Conservation (phyloP, 345 rosid genomes). For the Nasturtium officinale region DNA sequence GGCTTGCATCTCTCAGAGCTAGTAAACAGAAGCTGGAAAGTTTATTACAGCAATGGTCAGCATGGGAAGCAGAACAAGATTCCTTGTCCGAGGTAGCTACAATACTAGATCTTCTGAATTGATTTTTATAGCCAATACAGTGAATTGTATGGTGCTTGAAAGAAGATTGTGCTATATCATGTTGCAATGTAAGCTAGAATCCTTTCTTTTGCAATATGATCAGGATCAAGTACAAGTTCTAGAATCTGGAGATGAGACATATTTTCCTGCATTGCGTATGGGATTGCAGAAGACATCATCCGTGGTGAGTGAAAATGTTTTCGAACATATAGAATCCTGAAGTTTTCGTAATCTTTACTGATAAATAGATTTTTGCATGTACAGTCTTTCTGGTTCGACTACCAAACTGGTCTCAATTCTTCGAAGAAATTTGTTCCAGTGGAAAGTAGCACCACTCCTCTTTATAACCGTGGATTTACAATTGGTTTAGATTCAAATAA, state of each 20-base stretch:
- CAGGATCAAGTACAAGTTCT: slow-evolving; percentile 64
- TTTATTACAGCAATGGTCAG: slow-evolving; percentile 87
- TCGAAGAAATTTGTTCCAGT: slow-evolving; percentile 45
- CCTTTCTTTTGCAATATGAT: slow-evolving; percentile 30
- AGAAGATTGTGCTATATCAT: neutral
- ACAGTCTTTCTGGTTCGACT: slow-evolving; percentile 92
- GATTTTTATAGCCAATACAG: neutral
- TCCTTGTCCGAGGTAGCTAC: slow-evolving; percentile 51
- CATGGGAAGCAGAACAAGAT: slow-evolving; percentile 75
- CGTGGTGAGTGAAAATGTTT: slow-evolving; percentile 59
- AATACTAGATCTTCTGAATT: neutral
- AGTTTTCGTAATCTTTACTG: neutral
- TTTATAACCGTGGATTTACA: slow-evolving; percentile 86
- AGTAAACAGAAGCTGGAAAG: slow-evolving; percentile 84
- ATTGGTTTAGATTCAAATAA: slow-evolving; percentile 77
- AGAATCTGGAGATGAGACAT: slow-evolving; percentile 87
- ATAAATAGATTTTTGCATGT: slow-evolving; percentile 37
- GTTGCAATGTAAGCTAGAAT: neutral
- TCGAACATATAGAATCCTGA: neutral
- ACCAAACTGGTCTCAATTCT: slow-evolving; percentile 49
- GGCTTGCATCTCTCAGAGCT: slow-evolving; percentile 56
- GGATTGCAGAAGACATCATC: slow-evolving; percentile 66
- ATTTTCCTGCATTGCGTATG: slow-evolving; percentile 77
- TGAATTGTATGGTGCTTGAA: neutral
- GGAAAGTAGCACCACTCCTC: slow-evolving; percentile 64